phyloP scores from a whole-genome alignment of 1,284 basidiomycete species.

The Melampsora occidentalis region DNA sequence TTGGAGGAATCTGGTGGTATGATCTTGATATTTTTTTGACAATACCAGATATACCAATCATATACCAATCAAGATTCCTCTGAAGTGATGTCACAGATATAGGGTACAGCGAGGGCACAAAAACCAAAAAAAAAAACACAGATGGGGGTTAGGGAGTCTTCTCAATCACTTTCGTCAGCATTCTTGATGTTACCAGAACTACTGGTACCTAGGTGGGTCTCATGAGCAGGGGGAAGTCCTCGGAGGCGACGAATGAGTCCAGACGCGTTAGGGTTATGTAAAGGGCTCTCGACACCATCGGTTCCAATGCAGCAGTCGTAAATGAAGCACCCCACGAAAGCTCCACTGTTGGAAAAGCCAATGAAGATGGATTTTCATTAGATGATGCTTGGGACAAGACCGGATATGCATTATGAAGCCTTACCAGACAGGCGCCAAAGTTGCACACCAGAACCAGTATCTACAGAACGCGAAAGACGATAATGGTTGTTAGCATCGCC shows the following conservation, averaged over 20 bases:
- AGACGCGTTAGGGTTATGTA: not conserved
- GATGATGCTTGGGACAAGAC: not conserved
- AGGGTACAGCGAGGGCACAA: too few species aligned
- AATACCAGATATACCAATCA: too few species aligned
- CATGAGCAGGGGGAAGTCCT: not conserved
- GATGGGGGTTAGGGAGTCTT: too few species aligned
- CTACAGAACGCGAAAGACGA: not conserved
- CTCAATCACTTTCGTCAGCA: too few species aligned
- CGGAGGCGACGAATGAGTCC: not conserved
- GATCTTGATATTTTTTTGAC: too few species aligned
- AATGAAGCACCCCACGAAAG: not conserved
- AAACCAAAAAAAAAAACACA: too few species aligned
- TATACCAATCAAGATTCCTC: too few species aligned
- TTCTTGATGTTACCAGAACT: too few species aligned
- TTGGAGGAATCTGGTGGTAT: too few species aligned
- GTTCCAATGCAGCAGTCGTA: conserved; percentile 9
- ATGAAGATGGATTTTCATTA: not conserved
- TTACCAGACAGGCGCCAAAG: conserved; percentile 6
- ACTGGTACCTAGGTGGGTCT: too few species aligned
- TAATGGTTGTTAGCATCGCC: not conserved
- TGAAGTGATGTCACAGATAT: too few species aligned
- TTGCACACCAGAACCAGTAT: conserved; percentile 14
- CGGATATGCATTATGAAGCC: not conserved
- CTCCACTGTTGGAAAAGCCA: not conserved
- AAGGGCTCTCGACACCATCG: not conserved